phyloP scores from a whole-genome alignment of 2,329 filamentous ascomycete genomes.

The Ilyonectria mors-panacis region DNA sequence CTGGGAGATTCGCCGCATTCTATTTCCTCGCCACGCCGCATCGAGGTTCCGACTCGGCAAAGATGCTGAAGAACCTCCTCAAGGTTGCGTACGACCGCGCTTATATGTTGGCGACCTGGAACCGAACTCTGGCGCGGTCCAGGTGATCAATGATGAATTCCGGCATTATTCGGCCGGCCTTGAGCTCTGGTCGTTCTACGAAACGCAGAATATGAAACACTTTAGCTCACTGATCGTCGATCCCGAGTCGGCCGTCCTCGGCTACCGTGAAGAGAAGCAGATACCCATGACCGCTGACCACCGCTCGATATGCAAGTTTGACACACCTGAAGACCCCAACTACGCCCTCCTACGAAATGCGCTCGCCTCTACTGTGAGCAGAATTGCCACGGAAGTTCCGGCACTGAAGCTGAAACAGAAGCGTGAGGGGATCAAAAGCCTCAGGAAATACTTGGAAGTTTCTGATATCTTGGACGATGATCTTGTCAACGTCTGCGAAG shows the following conservation, averaged over 20 bases:
- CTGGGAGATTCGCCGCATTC: slow-evolving; percentile 51
- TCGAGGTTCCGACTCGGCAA: slow-evolving; percentile 56
- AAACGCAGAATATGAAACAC: slow-evolving; percentile 51
- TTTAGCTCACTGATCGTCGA: slow-evolving; percentile 51
- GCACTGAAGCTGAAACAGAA: slow-evolving; percentile 15
- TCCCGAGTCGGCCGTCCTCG: slow-evolving; percentile 59
- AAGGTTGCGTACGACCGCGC: slow-evolving; percentile 47
- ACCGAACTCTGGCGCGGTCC: slow-evolving; percentile 52
- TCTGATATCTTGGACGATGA: slow-evolving; percentile 33
- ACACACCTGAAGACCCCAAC: slow-evolving; percentile 52
- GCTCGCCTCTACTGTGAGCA: slow-evolving; percentile 43
- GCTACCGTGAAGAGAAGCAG: slow-evolving; percentile 58
- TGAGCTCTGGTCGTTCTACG: slow-evolving; percentile 62
- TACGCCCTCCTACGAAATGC: slow-evolving; percentile 53
- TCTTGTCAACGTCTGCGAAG: slow-evolving; percentile 26
- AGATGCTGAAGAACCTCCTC: slow-evolving; percentile 55
- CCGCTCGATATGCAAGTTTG: slow-evolving; percentile 59
- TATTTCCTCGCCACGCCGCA: slow-evolving; percentile 61
- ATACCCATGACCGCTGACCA: slow-evolving; percentile 59
- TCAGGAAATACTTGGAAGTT: slow-evolving; percentile 32
- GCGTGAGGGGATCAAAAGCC: slow-evolving; percentile 24
- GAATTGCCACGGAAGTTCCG: slow-evolving; percentile 17
- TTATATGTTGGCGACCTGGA: slow-evolving; percentile 54
- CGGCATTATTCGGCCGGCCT: slow-evolving; percentile 55
- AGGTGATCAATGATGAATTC: slow-evolving; percentile 62